Conservation (phyloP, 495 filamentous ascomycete genomes). For the Aspergillus avenaceus region DNA sequence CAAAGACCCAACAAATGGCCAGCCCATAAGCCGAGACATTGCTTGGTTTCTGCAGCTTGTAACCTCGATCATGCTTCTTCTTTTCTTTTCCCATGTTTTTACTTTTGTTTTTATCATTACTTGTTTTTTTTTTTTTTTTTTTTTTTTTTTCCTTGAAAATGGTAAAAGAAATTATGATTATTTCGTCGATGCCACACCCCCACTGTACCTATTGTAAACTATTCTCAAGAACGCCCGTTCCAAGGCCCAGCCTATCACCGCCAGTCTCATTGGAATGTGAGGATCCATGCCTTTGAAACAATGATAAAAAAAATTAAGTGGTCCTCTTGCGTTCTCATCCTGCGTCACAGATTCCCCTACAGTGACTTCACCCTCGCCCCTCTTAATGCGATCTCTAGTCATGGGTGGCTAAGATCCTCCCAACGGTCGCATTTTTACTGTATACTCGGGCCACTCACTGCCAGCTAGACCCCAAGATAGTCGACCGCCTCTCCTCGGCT, state of each 20-base stretch:
- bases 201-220: too few species aligned
- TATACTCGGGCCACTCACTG: neutral
- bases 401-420: neutral
- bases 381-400: too few species aligned
- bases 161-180: neutral
- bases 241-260: neutral
- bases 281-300: neutral
- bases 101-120: neutral
- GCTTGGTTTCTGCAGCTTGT: constrained; percentile 7
- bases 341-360: neutral
- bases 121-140: neutral
- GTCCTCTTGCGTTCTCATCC: neutral
- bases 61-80: neutral
- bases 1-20: constrained; percentile 5
- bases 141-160: neutral
- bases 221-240: neutral
- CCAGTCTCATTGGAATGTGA: neutral
- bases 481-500: neutral
- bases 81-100: neutral
- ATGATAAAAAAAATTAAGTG: neutral
- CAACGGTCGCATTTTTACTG: neutral
- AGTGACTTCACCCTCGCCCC: too few species aligned
- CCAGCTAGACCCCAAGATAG: neutral
- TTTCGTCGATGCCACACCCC: neutral
- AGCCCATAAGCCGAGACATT: constrained; percentile 4